Percentiles rank a stretch among this genome's conserved stretches.
Conservation (phyloP, 192 early-diverging fungal genomes). For the Dissophora globulifera region DNA sequence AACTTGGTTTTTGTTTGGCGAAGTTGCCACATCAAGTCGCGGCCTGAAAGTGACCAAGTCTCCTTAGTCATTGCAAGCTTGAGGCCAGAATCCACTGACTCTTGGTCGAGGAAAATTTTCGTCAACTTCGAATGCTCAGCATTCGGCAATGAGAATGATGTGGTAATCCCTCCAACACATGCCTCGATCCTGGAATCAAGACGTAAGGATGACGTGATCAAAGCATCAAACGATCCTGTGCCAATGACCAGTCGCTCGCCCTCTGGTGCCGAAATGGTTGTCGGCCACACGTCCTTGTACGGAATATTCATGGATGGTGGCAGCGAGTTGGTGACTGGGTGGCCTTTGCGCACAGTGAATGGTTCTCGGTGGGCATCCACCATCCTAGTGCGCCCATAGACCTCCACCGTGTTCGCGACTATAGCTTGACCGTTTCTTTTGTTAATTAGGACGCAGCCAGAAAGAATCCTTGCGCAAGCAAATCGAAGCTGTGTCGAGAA, state of each 20-base stretch:
- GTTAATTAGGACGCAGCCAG: constrained; percentile 31
- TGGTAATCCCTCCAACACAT: constrained; percentile 28
- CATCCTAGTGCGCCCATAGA: constrained; percentile 18
- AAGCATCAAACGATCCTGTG: constrained; percentile 25
- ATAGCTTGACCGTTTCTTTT: constrained; percentile 24
- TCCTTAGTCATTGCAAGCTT: constrained; percentile 14
- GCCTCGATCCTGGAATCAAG: constrained; percentile 16
- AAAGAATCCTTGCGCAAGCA: constrained; percentile 17
- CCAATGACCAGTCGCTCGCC: constrained; percentile 30
- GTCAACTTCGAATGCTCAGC: constrained; percentile 15
- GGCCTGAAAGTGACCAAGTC: constrained; percentile 13
- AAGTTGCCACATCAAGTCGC: constrained; percentile 22
- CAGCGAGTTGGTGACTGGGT: constrained; percentile 10
- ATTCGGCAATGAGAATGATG: constrained; percentile 2
- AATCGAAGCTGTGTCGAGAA: constrained; percentile 17
- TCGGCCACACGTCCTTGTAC: constrained; percentile 18
- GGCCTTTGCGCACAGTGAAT: constrained; percentile 9
- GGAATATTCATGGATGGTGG: constrained; percentile 5
- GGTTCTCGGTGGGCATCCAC: constrained; percentile 26
- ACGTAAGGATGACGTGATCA: constrained; percentile 29
- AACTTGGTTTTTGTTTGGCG: constrained; percentile 30
- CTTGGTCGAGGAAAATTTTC: constrained; percentile 18
- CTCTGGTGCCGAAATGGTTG: constrained; percentile 1
- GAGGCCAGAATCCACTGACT: constrained; percentile 7
- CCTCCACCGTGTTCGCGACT: constrained; percentile 24